A percentile compares a stretch with the other conserved stretches of the same genome.
These are phyloP conservation scores for Cucurbita ficifolia DNA, from an alignment of 306 rosid genomes.

Conservation along the genomic window DNA sequence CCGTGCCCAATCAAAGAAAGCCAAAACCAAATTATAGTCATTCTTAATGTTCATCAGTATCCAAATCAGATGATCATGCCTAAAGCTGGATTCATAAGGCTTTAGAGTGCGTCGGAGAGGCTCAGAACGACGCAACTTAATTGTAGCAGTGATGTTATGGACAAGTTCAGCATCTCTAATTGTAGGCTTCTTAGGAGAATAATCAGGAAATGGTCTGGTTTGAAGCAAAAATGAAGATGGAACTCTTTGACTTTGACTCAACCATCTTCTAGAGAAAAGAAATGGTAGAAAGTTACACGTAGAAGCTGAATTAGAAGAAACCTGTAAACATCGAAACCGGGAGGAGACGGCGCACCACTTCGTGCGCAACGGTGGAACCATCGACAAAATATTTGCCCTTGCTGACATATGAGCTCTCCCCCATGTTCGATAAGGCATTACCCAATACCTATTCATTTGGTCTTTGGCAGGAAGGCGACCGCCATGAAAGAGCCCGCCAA, in stretches of 20 bases:
- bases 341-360: conserved; percentile 28
- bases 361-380: conserved; percentile 18
- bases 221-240: conserved; percentile 20
- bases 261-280: conserved; percentile 7
- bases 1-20: conserved; percentile 61
- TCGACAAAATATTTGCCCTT: background rate
- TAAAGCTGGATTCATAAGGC: conserved; percentile 42
- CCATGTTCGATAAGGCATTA: background rate
- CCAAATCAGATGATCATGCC: conserved; percentile 52
- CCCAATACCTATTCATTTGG: background rate
- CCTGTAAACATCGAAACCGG: conserved; percentile 9
- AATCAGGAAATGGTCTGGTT: conserved; percentile 70
- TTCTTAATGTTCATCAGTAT: conserved; percentile 46
- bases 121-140: conserved; percentile 52
- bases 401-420: background rate
- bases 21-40: conserved; percentile 42
- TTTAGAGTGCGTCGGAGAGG: conserved; percentile 44
- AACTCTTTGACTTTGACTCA: conserved; percentile 6
- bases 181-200: conserved; percentile 54
- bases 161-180: conserved; percentile 47
- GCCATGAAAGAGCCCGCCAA: background rate
- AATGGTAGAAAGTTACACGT: conserved; percentile 10
- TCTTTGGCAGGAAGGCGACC: background rate
- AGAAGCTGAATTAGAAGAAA: conserved; percentile 8
- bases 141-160: conserved; percentile 39